Base-by-base conservation (phyloP, 2,329 filamentous ascomycete genomes). In the Cordyceps militaris region DNA sequence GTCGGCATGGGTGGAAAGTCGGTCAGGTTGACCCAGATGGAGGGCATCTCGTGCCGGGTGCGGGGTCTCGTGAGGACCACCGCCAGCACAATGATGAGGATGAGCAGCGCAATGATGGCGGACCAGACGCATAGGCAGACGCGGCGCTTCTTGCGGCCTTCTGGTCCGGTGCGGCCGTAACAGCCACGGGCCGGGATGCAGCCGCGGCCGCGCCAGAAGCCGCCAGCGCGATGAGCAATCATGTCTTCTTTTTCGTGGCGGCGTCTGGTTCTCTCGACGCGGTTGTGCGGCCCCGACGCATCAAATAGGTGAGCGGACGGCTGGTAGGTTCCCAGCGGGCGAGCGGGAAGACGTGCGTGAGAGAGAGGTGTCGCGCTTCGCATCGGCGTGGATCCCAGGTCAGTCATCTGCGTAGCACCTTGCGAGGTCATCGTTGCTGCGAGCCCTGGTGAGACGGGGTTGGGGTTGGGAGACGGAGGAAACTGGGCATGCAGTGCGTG, bases 1-100 rank as follows among this genome's bases (percentile, higher is more conserved):
- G 89, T 93, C 1, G 89, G 90, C 66, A 97, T 89, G 0, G 91
- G 87, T 19, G 92, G 92, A 63, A 89, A 96, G 52, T 86, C 85
- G 1, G 92, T 95, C 61, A 95, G 70, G 67, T 96, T 96, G 58
- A 96, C 78, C 87, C 90, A 97, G 53, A 77, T 76, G 1, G 76
- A 77, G n/a, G 72, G 71, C 9, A 62, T 53, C 51, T 65, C 63
- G n/a, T 62, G 43, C 10, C 63, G 44, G n/a, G 59, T 34, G 19
- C 66, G 63, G 13, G 62, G 63, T 24, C 66, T 64, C n/a, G 64
- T 70, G 44, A 90, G 71, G 1, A 82, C 77, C 13, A 84, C 78
- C 0, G 79, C 80, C 11, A 91, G 73, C 1, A 82, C 75, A 23
- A 87, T 70, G 16, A 79, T 75, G 11, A 88, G 66, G 23, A 84